A percentile compares a stretch with the other conserved stretches of the same genome.
phyloP scores from a whole-genome alignment of 768 basidiomycete species.

The Boletus rubroflammeus region DNA sequence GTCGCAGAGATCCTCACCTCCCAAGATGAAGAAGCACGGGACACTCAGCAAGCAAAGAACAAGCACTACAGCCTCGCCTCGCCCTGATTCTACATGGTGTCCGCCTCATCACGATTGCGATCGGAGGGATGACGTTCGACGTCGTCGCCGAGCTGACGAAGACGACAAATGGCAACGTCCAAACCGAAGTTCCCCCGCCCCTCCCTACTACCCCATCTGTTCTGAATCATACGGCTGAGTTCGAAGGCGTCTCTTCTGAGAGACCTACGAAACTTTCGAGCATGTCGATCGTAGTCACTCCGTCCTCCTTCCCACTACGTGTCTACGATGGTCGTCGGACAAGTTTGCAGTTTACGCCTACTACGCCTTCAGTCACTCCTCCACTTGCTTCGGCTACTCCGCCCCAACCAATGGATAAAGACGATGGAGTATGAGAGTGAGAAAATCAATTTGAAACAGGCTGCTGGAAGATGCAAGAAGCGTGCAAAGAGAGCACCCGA shows the following conservation, averaged over 20 bases:
- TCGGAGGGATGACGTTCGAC: constrained; percentile 83
- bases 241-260: constrained; percentile 9
- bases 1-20: no score
- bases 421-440: constrained; percentile 43
- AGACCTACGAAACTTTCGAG: constrained; percentile 26
- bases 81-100: constrained; percentile 33
- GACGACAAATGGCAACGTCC: constrained; percentile 5
- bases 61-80: constrained; percentile 46
- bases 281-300: constrained; percentile 39
- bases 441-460: constrained; percentile 40
- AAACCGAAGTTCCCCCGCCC: constrained; percentile 9
- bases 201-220: constrained; percentile 16
- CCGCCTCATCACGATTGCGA: constrained; percentile 47
- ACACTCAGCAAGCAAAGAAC: constrained; percentile 22
- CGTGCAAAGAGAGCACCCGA: constrained; percentile 11
- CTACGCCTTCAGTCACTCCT: constrained; percentile 40
- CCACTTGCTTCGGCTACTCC: constrained; percentile 12
- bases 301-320: constrained; percentile 28
- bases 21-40: constrained; percentile 37
- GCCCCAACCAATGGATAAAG: constrained; percentile 28
- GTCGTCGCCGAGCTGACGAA: constrained; percentile 67
- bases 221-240: constrained; percentile 25
- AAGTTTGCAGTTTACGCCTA: constrained; percentile 66
- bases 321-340: constrained; percentile 29
- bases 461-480: constrained; percentile 35